Percentiles rank a stretch among this genome's conserved stretches.
These are phyloP conservation scores for Truncatella angustata DNA, from an alignment of 2,329 filamentous ascomycete species.

Conservation along the genomic window DNA sequence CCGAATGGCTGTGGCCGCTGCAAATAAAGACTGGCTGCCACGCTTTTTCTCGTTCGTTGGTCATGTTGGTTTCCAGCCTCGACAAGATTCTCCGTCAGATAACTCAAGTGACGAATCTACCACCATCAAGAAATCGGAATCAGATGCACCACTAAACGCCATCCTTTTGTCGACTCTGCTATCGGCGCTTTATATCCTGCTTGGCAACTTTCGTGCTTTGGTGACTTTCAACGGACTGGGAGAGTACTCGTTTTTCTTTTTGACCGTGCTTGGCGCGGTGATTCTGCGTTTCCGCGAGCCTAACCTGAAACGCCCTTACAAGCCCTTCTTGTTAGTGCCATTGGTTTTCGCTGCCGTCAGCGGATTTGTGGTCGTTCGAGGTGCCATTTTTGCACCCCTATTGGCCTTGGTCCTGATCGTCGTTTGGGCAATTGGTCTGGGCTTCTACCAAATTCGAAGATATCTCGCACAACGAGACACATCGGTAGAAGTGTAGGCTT, in stretches of 20 bases:
- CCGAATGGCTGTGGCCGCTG: slow-evolving; percentile 59
- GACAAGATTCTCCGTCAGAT: slow-evolving; percentile 8
- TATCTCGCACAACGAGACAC: slow-evolving; percentile 11
- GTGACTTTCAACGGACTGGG: slow-evolving; percentile 59
- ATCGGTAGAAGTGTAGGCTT: background rate
- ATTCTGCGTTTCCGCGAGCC: slow-evolving; percentile 57
- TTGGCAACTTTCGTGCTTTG: slow-evolving; percentile 60
- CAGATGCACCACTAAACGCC: slow-evolving; percentile 54
- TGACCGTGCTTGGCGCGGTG: slow-evolving; percentile 58
- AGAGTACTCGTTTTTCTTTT: slow-evolving; percentile 64
- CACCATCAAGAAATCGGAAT: slow-evolving; percentile 19
- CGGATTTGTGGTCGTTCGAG: slow-evolving; percentile 57
- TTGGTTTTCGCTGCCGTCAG: slow-evolving; percentile 55
- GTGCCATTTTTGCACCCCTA: slow-evolving; percentile 56
- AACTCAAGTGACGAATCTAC: slow-evolving; percentile 2
- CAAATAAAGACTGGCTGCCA: slow-evolving; percentile 51
- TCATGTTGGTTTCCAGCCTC: slow-evolving; percentile 31
- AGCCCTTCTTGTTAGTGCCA: slow-evolving; percentile 49
- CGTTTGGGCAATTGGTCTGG: slow-evolving; percentile 48
- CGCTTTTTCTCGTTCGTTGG: slow-evolving; percentile 43
- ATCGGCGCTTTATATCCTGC: slow-evolving; percentile 55
- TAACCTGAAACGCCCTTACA: slow-evolving; percentile 52
- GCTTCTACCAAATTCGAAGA: slow-evolving; percentile 33
- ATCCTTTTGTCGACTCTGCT: slow-evolving; percentile 47
- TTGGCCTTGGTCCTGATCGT: slow-evolving; percentile 51